Evolutionary conservation across 441 rosid genomes (phyloP), one percentile per base, ranked within the genome.

Genomic region (Eruca vesicaria): DNA sequence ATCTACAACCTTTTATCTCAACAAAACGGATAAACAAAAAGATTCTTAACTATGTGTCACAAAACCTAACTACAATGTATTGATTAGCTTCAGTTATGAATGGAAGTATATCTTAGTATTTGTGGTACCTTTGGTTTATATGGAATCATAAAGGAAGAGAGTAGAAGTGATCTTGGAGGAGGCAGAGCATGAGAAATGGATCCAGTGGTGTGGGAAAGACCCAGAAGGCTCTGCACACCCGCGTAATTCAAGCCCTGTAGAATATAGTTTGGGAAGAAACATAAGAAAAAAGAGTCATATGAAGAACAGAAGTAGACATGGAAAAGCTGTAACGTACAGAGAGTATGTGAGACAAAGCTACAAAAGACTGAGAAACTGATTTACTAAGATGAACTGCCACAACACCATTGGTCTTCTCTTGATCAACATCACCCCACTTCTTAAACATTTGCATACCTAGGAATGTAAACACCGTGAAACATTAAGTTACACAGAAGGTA

Each of bases 1-100:
- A 81, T 77, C 53, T 23, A 85, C 87, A 82, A 69, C 90, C 85
- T 82, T 86, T 87, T 69, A 89, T 80, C 98, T 89, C 69, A 64
- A 84, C 29, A 72, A 76, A 65, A 41, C 19, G 2, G 19, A 14
- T 36, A 19, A 23, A 9, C 6, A 31, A 2, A 58, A 32, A 38
- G 23, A 35, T 45, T 19, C 68, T 58, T 45, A 58, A 0, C 7
- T 36, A 28, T 2, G 18, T 52, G 57, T 28, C 58, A 60, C 21
- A 60, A 10, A 53, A 23, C 78, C 14, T 12, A 33, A 0, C n/a
- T 14, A 41, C 52, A 14, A 7, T 55, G 15, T 68, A 9, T 3
- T 20, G 3, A 8, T 15, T 7, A 21, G 14, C 16, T 61, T 61
- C 12, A 60, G 14, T 58, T 35, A 11, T 9, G 16, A 63, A 0